Conservation (phyloP, 2,329 filamentous ascomycete genomes). For the Alternaria consortialis region DNA sequence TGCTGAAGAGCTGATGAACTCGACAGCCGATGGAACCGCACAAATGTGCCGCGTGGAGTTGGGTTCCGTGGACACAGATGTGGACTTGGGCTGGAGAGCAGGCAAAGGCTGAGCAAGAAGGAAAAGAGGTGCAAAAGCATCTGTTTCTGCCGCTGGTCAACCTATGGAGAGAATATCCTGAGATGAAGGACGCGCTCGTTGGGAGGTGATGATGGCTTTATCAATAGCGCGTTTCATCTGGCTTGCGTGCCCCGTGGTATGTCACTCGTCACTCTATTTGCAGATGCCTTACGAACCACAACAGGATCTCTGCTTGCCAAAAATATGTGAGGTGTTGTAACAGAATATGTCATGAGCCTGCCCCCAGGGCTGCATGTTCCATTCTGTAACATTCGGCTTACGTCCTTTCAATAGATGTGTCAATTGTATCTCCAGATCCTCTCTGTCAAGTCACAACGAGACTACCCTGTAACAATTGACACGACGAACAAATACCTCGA, state of each 20-base stretch:
- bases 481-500: not conserved
- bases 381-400: not conserved
- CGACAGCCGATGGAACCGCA: constrained; percentile 56
- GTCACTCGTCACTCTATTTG: not conserved
- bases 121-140: constrained; percentile 35
- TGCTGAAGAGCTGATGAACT: not conserved
- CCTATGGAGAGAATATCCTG: constrained; percentile 50
- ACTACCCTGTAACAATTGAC: too few species aligned
- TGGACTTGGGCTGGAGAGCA: constrained; percentile 48
- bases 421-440: not conserved
- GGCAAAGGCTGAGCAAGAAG: constrained; percentile 38
- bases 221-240: not conserved
- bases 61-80: constrained; percentile 61
- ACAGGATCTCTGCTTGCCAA: not conserved
- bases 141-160: constrained; percentile 61
- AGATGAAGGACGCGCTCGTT: constrained; percentile 34
- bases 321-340: not conserved
- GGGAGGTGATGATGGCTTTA: constrained; percentile 10
- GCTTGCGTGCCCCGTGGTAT: not conserved
- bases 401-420: not conserved
- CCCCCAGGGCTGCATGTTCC: not conserved
- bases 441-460: not conserved
- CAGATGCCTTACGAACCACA: not conserved
- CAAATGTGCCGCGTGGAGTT: constrained; percentile 66
- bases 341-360: not conserved